phyloP scores from a whole-genome alignment of 306 rosid species.

The Quercus ilex region DNA sequence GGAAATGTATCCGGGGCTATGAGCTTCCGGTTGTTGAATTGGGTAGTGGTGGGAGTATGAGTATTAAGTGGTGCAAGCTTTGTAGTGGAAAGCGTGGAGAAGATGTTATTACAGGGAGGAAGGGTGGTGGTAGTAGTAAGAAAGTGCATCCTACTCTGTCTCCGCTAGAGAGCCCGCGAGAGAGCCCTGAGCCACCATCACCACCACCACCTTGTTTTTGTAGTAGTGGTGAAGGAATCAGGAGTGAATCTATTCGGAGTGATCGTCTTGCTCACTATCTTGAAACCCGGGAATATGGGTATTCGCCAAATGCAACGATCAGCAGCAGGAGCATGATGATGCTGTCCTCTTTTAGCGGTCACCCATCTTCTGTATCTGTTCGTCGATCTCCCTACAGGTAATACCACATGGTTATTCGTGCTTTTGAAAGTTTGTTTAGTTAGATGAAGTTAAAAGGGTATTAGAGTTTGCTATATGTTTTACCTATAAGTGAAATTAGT shows the following conservation, averaged over 20 bases:
- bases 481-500: background rate
- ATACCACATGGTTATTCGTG: conserved; percentile 2
- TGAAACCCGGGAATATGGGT: conserved; percentile 45
- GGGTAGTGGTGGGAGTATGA: conserved; percentile 29
- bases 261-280: conserved; percentile 43
- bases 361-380: conserved; percentile 49
- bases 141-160: conserved; percentile 87
- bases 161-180: conserved; percentile 72
- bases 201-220: conserved; percentile 46
- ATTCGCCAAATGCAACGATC: conserved; percentile 43
- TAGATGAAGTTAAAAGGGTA: conserved; percentile 2
- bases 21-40: conserved; percentile 42
- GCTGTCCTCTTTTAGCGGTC: conserved; percentile 42
- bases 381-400: conserved; percentile 63
- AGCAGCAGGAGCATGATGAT: conserved; percentile 33
- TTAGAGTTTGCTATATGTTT: conserved; percentile 7
- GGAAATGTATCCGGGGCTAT: conserved; percentile 48
- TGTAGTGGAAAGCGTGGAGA: conserved; percentile 39
- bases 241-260: conserved; percentile 43
- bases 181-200: conserved; percentile 67
- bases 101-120: conserved; percentile 26
- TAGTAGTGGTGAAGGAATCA: conserved; percentile 37
- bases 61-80: conserved; percentile 50
- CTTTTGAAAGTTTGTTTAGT: background rate
- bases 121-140: conserved; percentile 32